Evolutionary conservation across 1,139 yeast genomes (phyloP).

Genomic region (Yamadazyma dushanensis): DNA sequence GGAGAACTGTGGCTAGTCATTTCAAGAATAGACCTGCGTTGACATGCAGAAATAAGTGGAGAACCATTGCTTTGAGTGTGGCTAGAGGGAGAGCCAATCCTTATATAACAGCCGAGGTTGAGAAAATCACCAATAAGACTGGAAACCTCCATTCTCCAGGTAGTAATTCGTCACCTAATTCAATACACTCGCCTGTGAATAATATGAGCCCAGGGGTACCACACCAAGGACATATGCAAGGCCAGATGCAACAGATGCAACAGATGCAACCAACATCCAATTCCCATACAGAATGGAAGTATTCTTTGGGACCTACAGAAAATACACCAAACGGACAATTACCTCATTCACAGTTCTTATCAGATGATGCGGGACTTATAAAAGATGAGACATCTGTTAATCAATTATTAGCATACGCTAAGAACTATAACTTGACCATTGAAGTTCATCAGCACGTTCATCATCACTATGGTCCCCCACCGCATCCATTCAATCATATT

Average conservation of each 20-base stretch:
- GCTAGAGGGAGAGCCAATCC: constrained; percentile 59
- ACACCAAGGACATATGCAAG: constrained; percentile 1
- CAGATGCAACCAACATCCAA: not conserved
- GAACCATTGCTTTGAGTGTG: constrained; percentile 77
- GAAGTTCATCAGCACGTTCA: constrained; percentile 86
- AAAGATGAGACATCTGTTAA: constrained; percentile 54
- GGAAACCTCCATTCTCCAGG: constrained; percentile 1
- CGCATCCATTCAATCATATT: constrained; percentile 24
- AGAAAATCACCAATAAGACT: constrained; percentile 29
- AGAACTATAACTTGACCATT: constrained; percentile 55
- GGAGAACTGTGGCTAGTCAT: constrained; percentile 77
- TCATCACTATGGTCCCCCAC: constrained; percentile 56
- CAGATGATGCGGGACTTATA: constrained; percentile 46
- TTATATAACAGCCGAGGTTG: constrained; percentile 35
- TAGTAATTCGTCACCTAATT: constrained; percentile 4
- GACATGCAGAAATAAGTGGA: constrained; percentile 91
- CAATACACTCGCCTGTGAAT: constrained; percentile 1
- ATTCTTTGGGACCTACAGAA: constrained; percentile 21
- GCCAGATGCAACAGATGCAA: constrained; percentile 1
- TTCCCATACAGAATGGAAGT: constrained; percentile 33
- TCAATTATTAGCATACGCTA: constrained; percentile 61
- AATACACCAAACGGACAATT: constrained; percentile 15
- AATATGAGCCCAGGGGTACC: constrained; percentile 3
- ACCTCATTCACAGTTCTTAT: constrained; percentile 31
- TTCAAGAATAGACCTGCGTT: constrained; percentile 82